Evolutionary conservation across 2,329 filamentous ascomycete species (phyloP).

Genomic region (Cytospora schulzeri): DNA sequence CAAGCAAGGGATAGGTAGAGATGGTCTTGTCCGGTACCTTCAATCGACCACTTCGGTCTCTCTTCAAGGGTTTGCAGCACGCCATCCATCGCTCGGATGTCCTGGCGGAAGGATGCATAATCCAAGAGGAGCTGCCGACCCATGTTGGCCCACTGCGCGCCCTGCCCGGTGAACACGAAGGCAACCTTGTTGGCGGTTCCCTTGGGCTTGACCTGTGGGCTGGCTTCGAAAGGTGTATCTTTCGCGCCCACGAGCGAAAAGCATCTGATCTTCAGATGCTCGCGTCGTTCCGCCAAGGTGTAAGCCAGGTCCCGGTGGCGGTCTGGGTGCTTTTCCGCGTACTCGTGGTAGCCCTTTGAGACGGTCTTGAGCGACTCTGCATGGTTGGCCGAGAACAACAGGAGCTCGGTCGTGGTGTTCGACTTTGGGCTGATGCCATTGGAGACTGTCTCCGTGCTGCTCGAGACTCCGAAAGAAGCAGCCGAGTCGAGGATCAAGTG

Average conservation of each 20-base stretch:
- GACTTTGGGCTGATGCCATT: too few relatives aligned
- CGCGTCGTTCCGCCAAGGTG: conserved; percentile 27
- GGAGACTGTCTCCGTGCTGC: too few relatives aligned
- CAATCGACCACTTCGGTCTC: conserved; percentile 34
- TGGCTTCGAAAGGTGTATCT: too few relatives aligned
- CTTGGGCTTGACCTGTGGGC: too few relatives aligned
- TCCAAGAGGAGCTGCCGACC: conserved; percentile 32
- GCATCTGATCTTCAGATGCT: not conserved
- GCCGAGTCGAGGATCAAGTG: not conserved
- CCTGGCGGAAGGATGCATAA: too few relatives aligned
- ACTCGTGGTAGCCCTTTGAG: not conserved
- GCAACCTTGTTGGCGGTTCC: too few relatives aligned
- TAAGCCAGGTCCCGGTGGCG: conserved; percentile 25
- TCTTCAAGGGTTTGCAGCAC: too few relatives aligned
- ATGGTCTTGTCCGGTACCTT: conserved; percentile 19
- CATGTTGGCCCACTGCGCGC: conserved; percentile 36
- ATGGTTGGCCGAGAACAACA: conserved; percentile 8
- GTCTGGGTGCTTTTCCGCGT: not conserved
- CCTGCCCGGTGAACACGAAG: conserved; percentile 29
- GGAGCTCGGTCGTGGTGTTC: not conserved
- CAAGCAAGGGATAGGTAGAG: too few relatives aligned
- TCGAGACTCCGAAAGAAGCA: too few relatives aligned
- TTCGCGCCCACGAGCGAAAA: too few relatives aligned
- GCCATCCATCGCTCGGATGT: too few relatives aligned
- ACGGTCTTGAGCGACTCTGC: not conserved